Base-by-base conservation (phyloP, 139 green algal genomes). In the Auxenochlorella pyrenoidosa region DNA sequence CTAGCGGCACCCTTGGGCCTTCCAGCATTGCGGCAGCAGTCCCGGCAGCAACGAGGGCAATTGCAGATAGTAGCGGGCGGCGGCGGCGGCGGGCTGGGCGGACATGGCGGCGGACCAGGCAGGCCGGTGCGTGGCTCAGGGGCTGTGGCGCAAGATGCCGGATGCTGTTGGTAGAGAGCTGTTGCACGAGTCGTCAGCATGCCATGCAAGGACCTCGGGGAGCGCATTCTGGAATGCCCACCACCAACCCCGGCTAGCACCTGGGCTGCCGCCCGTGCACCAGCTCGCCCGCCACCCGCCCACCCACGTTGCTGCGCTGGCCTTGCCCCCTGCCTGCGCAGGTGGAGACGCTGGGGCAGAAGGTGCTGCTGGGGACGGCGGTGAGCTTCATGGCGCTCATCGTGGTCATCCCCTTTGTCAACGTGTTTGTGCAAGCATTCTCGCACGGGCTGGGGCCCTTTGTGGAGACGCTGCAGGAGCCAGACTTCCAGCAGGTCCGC, bases 351-450 rank as follows among this genome's bases (percentile, higher is more conserved):
- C 83, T 80, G 19, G 83, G 86, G 28, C 93, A 93, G 79, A 87
- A 85, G 24, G 16, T 92, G 16, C 82, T 97, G 15, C 79, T 96
- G 18, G 92, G 90, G 0, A 75, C 93, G 1, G 93, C 91, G 0
- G 41, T 97, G 0, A 63, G 38, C 0, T 98, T 97, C 84, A 93
- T 97, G 41, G 24, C 44, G 5, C 44, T 98, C 0, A 89, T 97
- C 24, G 90, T 98, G 8, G 72, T 98, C 21, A 36, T 98, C 24
- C 96, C 96, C 0, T 96, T 96, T 71, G 21, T 92, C 34, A 97
- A 97, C 85, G 94, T 98, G 12, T 98, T 98, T 79, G 78, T 92
- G 44, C 90, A 98, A 93, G 95, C 95, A 40, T 97, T 98, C 77
- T 75, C 84, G 30, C 95, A 96, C 30, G 96, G 96, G 0, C 18